phyloP scores from a whole-genome alignment of 116 monocot genomes.

The Iris pallida region DNA sequence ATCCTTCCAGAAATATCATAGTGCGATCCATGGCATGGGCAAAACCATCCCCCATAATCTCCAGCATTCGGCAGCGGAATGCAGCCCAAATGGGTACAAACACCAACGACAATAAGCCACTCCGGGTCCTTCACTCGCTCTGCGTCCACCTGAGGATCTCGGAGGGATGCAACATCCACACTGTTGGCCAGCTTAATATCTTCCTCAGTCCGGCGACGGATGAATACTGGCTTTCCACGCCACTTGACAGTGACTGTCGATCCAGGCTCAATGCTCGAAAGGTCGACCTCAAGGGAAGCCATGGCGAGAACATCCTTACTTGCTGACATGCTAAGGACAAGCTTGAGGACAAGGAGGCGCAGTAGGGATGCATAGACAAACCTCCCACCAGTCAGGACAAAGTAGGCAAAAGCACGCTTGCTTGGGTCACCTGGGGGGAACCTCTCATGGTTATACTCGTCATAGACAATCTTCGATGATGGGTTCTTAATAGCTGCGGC shows the following conservation, averaged over 20 bases:
- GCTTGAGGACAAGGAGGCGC: conserved; percentile 24
- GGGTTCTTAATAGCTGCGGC: conserved; percentile 28
- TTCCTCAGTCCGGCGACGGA: conserved; percentile 23
- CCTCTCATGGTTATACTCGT: conserved; percentile 26
- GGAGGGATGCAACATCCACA: conserved; percentile 17
- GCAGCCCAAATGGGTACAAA: conserved; percentile 34
- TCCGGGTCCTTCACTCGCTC: conserved; percentile 24
- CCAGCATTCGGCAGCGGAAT: conserved; percentile 33
- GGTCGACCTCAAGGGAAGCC: conserved; percentile 31
- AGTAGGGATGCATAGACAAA: conserved; percentile 30
- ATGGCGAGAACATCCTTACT: conserved; percentile 32
- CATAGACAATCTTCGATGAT: conserved; percentile 27
- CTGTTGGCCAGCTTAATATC: conserved; percentile 28
- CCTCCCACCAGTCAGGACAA: conserved; percentile 26
- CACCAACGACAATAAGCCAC: conserved; percentile 25
- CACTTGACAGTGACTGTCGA: conserved; percentile 32
- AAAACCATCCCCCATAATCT: conserved; percentile 31
- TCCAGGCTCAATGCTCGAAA: conserved; percentile 37
- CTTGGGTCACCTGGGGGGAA: conserved; percentile 27
- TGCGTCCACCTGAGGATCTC: conserved; percentile 25
- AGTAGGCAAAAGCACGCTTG: conserved; percentile 38
- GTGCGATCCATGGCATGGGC: conserved; percentile 31
- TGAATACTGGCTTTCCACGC: conserved; percentile 34
- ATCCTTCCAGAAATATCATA: conserved; percentile 34
- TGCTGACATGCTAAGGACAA: conserved; percentile 33